phyloP scores from a whole-genome alignment of 1,284 basidiomycete genomes.

The Puccinia novopanici region DNA sequence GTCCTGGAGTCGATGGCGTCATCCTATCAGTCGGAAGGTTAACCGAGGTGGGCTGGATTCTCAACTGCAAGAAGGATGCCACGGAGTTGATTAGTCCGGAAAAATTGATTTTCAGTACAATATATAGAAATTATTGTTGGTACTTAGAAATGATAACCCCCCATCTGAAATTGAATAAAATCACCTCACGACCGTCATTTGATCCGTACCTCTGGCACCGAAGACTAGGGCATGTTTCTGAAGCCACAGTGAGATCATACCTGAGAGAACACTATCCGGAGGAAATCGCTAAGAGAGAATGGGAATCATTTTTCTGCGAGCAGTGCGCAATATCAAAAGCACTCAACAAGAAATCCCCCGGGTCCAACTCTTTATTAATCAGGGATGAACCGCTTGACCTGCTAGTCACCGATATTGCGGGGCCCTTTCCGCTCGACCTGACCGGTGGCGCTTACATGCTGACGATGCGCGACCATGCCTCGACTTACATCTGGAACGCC shows the following conservation, averaged over 20 bases:
- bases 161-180: too few species aligned
- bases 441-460: background rate
- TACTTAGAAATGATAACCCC: too few species aligned
- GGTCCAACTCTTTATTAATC: background rate
- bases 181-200: background rate
- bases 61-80: too few species aligned
- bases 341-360: background rate
- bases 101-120: too few species aligned
- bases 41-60: too few species aligned
- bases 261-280: background rate
- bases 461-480: background rate
- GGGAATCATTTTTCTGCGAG: constrained; percentile 8
- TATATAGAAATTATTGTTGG: too few species aligned
- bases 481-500: background rate
- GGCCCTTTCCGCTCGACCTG: too few species aligned
- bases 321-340: constrained; percentile 20
- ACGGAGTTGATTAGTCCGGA: too few species aligned
- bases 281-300: background rate
- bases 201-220: background rate
- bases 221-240: constrained; percentile 9
- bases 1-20: too few species aligned
- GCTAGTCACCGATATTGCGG: background rate
- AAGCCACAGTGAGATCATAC: background rate
- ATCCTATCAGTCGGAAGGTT: too few species aligned
- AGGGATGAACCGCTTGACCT: too few species aligned